Conservation (phyloP, 176 grass and related monocot genomes). For the Rhynchospora tenuis region DNA sequence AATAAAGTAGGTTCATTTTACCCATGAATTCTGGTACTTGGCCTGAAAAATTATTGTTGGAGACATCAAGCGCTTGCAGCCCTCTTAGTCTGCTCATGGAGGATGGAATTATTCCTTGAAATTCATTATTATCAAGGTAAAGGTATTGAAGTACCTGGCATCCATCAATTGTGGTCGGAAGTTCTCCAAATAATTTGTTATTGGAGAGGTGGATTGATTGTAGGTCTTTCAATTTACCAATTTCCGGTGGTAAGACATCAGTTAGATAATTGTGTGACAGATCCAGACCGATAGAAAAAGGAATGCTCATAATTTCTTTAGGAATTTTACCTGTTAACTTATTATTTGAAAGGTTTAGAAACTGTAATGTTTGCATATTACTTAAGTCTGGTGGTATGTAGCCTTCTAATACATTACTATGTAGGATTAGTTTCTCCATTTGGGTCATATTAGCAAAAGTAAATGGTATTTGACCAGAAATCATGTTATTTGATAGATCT, state of each 20-base stretch:
- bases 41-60: slow-evolving; percentile 18
- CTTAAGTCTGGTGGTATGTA: not conserved
- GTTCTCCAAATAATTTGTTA: slow-evolving; percentile 14
- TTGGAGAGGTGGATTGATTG: not conserved
- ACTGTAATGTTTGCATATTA: not conserved
- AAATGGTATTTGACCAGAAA: slow-evolving; percentile 18
- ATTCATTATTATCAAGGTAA: not conserved
- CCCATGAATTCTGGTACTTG: slow-evolving; percentile 12
- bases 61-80: not conserved
- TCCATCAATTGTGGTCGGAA: slow-evolving; percentile 16
- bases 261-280: slow-evolving; percentile 25
- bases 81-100: slow-evolving; percentile 4
- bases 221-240: slow-evolving; percentile 14
- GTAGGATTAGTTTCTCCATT: not conserved
- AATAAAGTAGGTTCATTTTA: not conserved
- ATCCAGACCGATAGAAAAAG: not conserved
- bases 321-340: slow-evolving; percentile 20
- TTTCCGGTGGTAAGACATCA: slow-evolving; percentile 13
- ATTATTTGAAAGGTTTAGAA: slow-evolving; percentile 9
- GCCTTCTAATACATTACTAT: slow-evolving; percentile 8
- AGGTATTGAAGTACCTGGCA: slow-evolving; percentile 19
- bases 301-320: slow-evolving; percentile 12
- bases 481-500: not conserved
- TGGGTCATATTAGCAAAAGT: not conserved
- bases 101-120: not conserved